Base-by-base conservation (phyloP, 495 filamentous ascomycete genomes). In the Massariosphaeria phaeospora region DNA sequence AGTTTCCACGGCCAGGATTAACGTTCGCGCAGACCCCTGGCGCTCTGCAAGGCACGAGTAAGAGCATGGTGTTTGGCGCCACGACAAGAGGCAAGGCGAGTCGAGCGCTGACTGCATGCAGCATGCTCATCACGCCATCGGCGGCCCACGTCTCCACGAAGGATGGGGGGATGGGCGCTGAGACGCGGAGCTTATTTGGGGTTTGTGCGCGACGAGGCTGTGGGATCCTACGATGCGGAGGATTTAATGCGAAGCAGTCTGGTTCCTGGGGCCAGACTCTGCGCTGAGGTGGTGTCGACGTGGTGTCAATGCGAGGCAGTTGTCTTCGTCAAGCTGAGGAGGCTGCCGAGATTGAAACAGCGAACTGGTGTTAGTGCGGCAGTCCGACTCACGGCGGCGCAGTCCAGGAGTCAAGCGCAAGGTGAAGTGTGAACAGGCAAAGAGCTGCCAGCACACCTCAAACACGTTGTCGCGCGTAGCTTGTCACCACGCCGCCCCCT, bases 311-410 rank as follows among this genome's bases (percentile, higher is more conserved):
- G 26, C 31, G 2, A 40, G 33, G 13, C n/a, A 24, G 26, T 25
- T 23, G 40, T 21, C 51, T 23, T 39, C 55, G 30, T 58, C 47
- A 58, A 29, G 36, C n/a, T 58, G 47, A 51, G 25, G 47, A 40
- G 55, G n/a, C 43, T 47, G 47, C 38, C 6, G 15, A 2, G 9
- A 42, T 46, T 54, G 51, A 54, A 54, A 54, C 51, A 15, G 12
- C 18, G 17, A 9, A 12, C 10, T 3, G 38, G 11, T 21, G n/a
- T 40, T 18, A 38, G 17, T 27, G 39, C n/a, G 34, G 20, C 17
- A 9, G 18, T 12, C 35, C 35, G 6, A 4, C 7, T 12, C 35
- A 36, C 27, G 29, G 31, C 46, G 29, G 29, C 17, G 10, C 26
- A 23, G 12, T 20, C 17, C 7, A 20, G 47, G 17, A 3, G 7